Evolutionary conservation across 2,329 filamentous ascomycete species (phyloP).

Genomic region (Myrmaecium sp.): DNA sequence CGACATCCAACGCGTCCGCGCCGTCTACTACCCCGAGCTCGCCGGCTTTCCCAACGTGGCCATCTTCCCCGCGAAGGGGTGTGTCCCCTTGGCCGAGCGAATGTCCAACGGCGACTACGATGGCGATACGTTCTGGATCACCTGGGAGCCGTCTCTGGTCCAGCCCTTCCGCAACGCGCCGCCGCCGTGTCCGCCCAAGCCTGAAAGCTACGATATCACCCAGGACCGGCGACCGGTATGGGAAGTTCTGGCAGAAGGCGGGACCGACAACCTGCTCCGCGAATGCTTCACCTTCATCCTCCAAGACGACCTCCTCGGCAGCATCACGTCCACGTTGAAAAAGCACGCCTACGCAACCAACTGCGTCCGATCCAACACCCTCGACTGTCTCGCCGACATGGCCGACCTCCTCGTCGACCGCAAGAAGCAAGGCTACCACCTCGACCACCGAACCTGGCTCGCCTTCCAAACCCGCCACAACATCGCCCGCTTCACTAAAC

Average conservation of each 20-base stretch:
- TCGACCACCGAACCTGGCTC: slow-evolving; percentile 27
- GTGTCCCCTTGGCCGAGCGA: slow-evolving; percentile 46
- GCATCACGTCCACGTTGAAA: slow-evolving; percentile 48
- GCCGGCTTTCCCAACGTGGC: slow-evolving; percentile 60
- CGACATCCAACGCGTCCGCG: slow-evolving; percentile 48
- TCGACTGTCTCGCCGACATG: slow-evolving; percentile 18
- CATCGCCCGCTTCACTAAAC: slow-evolving; percentile 35
- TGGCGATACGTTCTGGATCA: slow-evolving; percentile 58
- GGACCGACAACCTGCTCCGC: slow-evolving; percentile 29
- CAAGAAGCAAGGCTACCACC: slow-evolving; percentile 29
- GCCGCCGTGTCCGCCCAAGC: slow-evolving; percentile 30
- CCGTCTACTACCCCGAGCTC: slow-evolving; percentile 38
- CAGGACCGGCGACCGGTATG: slow-evolving; percentile 31
- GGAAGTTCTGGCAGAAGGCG: slow-evolving; percentile 21
- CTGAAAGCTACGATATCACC: slow-evolving; percentile 30
- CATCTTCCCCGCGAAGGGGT: slow-evolving; percentile 52
- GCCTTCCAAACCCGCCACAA: too few relatives aligned
- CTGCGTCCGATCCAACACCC: slow-evolving; percentile 8
- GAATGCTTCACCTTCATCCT: slow-evolving; percentile 42
- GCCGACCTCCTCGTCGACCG: slow-evolving; percentile 30
- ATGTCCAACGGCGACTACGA: slow-evolving; percentile 69
- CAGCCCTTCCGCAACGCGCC: slow-evolving; percentile 45
- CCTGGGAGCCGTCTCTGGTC: slow-evolving; percentile 52
- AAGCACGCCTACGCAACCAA: slow-evolving; percentile 37
- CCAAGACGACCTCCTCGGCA: slow-evolving; percentile 40